A percentile compares a stretch with the other conserved stretches of the same genome.
phyloP scores from a whole-genome alignment of 2,329 filamentous ascomycete species.

The Calonectria pteridis region DNA sequence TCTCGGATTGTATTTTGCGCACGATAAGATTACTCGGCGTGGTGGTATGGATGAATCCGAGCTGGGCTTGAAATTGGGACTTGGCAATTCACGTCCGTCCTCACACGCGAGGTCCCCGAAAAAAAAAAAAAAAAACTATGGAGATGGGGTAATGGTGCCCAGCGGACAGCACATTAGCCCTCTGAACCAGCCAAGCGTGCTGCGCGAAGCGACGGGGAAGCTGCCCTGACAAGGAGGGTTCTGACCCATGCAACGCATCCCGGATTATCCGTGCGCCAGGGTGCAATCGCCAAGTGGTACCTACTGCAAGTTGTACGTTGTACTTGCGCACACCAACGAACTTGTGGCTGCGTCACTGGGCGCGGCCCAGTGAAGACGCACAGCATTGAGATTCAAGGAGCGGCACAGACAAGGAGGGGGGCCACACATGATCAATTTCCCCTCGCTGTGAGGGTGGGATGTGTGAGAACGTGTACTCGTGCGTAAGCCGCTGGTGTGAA shows the following conservation, averaged over 20 bases:
- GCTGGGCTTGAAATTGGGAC: slow-evolving; percentile 2
- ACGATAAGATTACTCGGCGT: background rate
- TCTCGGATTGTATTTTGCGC: background rate
- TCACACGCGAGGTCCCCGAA: slow-evolving; percentile 15
- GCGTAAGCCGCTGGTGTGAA: slow-evolving; percentile 10
- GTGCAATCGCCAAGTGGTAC: slow-evolving; percentile 12
- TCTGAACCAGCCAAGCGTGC: slow-evolving; percentile 6
- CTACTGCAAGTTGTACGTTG: slow-evolving; percentile 16
- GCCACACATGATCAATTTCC: slow-evolving; percentile 12
- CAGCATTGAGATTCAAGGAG: slow-evolving; percentile 4
- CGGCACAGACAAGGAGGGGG: background rate
- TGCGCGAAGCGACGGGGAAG: slow-evolving; percentile 19
- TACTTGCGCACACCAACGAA: slow-evolving; percentile 18
- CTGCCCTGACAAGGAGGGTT: slow-evolving; percentile 24
- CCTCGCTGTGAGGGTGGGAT: background rate
- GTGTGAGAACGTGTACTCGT: background rate
- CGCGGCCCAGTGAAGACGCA: slow-evolving; percentile 2
- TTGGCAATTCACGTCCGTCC: background rate
- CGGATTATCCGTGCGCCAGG: slow-evolving; percentile 25
- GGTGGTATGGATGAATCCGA: background rate
- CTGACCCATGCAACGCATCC: slow-evolving; percentile 25
- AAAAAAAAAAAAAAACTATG: background rate
- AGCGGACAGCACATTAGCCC: background rate
- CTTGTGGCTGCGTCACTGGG: slow-evolving; percentile 1
- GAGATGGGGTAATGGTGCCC: slow-evolving; percentile 20